Base-by-base conservation (phyloP, 768 basidiomycete species). In the Amanita fuliginea region DNA sequence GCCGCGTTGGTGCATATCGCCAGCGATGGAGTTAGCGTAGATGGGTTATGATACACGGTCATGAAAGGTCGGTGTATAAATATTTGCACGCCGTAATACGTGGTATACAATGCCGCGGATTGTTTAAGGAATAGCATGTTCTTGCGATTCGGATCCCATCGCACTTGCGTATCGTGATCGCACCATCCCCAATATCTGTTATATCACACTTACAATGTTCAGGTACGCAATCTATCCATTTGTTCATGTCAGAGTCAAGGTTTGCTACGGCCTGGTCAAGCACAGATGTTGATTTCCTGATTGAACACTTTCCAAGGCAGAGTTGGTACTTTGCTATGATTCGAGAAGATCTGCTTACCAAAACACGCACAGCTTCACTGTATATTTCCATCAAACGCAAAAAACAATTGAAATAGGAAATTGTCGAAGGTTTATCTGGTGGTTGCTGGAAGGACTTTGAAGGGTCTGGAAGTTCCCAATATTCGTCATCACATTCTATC, bases 1-100 rank as follows among this genome's bases (percentile, higher is more conserved):
- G 90, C 85, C 0, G 90, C 81, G 52, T 90, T 91, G n/a, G 83
- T 80, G 60, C 88, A 91, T 46, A 92, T 90, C 0, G 86, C 85
- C 28, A 91, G 68, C 0, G 87, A 58, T 67, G 83, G 81, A 44
- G 81, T 73, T 0, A 62, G 59, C 1, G 61, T 54, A 5, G 66
- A 54, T 8, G 63, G 71, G 48, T 78, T 78, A 39, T 72, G 67
- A 2, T 78, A 75, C 0, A 75, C 75, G 0, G 85, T 84, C 49
- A 92, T 83, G 63, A 86, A 89, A 3, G 84, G 83, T 37, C 87
- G 73, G 61, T 92, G 89, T 43, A 89, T 76, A 50, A 80, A 67
- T 55, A 91, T 89, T 57, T 85, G 79, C 16, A 78, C 62, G 46
- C 70, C 57, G 46, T 73, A 73, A 50, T 73, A 74, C 4, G 60